Percentiles rank a stretch among this genome's conserved stretches.
Evolutionary conservation across 331 rosid genomes (phyloP).

Genomic region (Telfairia occidentalis): DNA sequence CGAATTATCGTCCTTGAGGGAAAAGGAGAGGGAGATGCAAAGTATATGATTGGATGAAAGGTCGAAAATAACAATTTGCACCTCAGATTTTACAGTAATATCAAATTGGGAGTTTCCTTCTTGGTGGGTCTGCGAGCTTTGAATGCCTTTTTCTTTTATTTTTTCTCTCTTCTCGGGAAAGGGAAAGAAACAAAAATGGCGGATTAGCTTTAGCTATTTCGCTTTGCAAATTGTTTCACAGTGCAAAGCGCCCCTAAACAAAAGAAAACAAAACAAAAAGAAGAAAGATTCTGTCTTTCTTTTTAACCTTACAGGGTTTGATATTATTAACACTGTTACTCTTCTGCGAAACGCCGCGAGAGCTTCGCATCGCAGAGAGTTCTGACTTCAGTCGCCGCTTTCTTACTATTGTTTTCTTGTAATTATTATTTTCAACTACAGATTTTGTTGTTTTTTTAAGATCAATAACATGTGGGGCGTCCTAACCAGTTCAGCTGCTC

Average conservation of each 20-base stretch:
- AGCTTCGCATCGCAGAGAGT: neutral
- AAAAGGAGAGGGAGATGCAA: neutral
- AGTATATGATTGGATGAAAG: neutral
- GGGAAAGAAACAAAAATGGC: neutral
- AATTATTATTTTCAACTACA: too few relatives aligned
- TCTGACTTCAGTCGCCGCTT: neutral
- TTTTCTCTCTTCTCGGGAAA: neutral
- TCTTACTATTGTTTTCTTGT: neutral
- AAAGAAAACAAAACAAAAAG: neutral
- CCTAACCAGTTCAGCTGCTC: too few relatives aligned
- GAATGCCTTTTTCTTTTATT: neutral
- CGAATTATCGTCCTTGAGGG: neutral
- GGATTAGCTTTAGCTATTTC: neutral
- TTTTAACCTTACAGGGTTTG: neutral
- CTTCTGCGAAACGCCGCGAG: neutral
- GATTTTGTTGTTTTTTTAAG: too few relatives aligned
- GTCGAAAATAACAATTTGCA: neutral
- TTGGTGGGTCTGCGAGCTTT: neutral
- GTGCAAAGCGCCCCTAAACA: neutral
- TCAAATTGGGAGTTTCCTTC: slow-evolving; percentile 8
- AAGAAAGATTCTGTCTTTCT: neutral
- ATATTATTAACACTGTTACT: neutral
- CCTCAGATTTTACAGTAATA: neutral
- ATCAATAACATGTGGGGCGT: too few relatives aligned
- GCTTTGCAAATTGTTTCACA: neutral